A percentile compares a stretch with the other conserved stretches of the same genome.
These are phyloP conservation scores for Solanum raphanifolium DNA, from an alignment of 257 asterid species.

Conservation along the genomic window DNA sequence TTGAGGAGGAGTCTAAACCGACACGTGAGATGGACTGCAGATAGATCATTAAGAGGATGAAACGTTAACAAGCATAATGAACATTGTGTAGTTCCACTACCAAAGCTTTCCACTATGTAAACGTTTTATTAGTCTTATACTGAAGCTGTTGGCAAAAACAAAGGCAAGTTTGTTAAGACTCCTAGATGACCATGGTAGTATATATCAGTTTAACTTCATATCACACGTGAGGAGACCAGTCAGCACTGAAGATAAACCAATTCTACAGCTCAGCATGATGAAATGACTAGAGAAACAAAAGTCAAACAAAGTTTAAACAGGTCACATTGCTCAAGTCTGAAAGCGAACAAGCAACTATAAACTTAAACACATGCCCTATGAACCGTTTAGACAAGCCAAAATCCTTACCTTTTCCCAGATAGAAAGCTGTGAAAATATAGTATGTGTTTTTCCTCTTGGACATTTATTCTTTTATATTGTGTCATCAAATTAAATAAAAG, in stretches of 20 bases:
- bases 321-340: not conserved
- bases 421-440: not conserved
- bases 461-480: not conserved
- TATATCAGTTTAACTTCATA: not conserved
- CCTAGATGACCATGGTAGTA: not conserved
- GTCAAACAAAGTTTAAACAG: not conserved
- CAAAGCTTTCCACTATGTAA: not conserved
- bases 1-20: not conserved
- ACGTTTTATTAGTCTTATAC: not conserved
- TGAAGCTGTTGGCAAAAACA: not conserved
- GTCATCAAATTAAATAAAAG: not conserved
- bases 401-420: not conserved
- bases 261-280: not conserved
- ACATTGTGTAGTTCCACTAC: not conserved
- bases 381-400: not conserved
- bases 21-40: not conserved
- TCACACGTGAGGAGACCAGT: not conserved
- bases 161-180: not conserved
- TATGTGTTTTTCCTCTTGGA: not conserved
- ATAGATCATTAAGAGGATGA: not conserved
- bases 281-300: not conserved
- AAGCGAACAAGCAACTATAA: not conserved
- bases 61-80: not conserved
- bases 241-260: not conserved
- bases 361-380: not conserved